Base-by-base conservation (phyloP, 2,329 filamentous ascomycete species). In the Botryotinia convoluta region DNA sequence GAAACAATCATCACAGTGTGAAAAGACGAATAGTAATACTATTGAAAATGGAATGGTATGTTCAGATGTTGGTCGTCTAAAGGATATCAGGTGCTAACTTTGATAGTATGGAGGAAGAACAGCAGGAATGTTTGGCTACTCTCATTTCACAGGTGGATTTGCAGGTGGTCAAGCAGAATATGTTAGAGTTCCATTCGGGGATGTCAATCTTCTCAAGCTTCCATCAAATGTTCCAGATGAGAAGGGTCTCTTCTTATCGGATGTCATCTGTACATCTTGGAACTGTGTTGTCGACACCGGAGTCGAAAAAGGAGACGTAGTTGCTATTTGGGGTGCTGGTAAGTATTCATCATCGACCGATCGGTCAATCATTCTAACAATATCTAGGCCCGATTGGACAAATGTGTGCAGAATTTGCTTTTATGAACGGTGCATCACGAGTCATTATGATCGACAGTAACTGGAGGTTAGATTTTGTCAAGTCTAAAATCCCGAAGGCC, bases 161-260 rank as follows among this genome's bases (percentile, higher is more conserved):
- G 93, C 93, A 0, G 93, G 94, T 67, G 94, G 94, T 0, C 94
- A 97, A 82, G 92, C 93, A 6, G 94, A 97, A 83, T 97, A 94
- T 79, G 91, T 95, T 0, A 88, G 94, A 12, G 93, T 97, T 12
- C 93, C 94, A 0, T 88, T 90, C 44, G 94, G 90, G 42, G 92
- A 96, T 77, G 90, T 93, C 74, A 97, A 97, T 79, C 85, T 97
- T 35, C 86, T 97, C 20, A 89, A 91, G 78, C 88, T 97, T 9
- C 94, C 94, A 1, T 90, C 92, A 71, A 87, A 88, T 77, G 91
- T 97, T 0, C 92, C 93, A 0, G 94, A 97, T 79, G 94, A 97
- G 84, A 94, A 95, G 69, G 75, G 85, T 0, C 85, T 97, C 1
- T 97, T 89, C 81, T 86, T 97, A 1, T 94, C 92, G 1, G 94